A percentile compares a stretch with the other conserved stretches of the same genome.
phyloP scores from a whole-genome alignment of 306 rosid species.

The Geum urbanum region DNA sequence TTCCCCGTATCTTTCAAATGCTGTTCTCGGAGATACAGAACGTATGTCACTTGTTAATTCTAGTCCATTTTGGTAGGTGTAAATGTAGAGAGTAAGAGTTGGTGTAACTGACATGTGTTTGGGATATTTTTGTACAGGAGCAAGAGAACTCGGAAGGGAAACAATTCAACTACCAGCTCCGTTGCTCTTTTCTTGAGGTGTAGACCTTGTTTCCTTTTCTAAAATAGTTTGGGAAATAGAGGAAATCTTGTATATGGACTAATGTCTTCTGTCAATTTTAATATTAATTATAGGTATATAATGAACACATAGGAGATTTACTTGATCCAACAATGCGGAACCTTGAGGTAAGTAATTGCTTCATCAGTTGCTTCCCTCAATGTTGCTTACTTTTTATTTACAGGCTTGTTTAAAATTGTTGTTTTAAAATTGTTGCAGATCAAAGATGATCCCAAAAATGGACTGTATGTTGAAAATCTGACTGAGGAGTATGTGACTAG shows the following conservation, averaged over 20 bases:
- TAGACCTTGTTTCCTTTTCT: background rate
- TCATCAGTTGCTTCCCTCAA: conserved; percentile 14
- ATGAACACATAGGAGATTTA: conserved; percentile 53
- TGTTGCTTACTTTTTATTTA: conserved; percentile 3
- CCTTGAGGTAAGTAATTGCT: conserved; percentile 60
- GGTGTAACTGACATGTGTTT: background rate
- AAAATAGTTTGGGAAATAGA: background rate
- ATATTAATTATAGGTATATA: conserved; percentile 35
- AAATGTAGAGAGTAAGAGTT: background rate
- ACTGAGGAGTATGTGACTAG: conserved; percentile 89
- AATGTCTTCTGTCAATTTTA: background rate
- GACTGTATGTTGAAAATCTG: conserved; percentile 63
- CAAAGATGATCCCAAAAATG: conserved; percentile 71
- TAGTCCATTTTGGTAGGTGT: conserved; percentile 2
- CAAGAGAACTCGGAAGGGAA: conserved; percentile 60
- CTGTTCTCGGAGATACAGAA: conserved; percentile 72
- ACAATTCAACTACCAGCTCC: conserved; percentile 78
- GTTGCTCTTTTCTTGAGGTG: conserved; percentile 95
- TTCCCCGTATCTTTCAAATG: conserved; percentile 75
- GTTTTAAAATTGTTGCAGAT: conserved; percentile 54
- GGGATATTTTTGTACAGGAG: conserved; percentile 45
- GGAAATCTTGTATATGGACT: conserved; percentile 10
- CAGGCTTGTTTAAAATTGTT: no score
- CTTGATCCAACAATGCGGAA: conserved; percentile 55
- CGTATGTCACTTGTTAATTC: conserved; percentile 38